Conservation (phyloP, 345 rosid genomes). For the Murraya paniculata region DNA sequence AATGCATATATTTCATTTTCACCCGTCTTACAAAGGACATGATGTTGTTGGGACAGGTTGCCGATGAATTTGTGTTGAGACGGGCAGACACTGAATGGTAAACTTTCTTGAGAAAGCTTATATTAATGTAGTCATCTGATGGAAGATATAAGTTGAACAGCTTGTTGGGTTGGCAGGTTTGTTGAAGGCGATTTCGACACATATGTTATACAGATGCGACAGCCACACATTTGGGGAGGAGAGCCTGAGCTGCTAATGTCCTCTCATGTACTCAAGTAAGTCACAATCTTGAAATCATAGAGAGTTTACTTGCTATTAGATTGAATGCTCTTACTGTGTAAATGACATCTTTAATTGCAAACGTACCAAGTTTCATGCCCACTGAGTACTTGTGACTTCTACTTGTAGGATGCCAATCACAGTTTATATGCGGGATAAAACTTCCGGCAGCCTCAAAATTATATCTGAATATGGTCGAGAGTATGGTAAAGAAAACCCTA, state of each 20-base stretch:
- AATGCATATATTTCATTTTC: not conserved
- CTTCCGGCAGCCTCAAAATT: constrained; percentile 33
- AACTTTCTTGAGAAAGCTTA: constrained; percentile 14
- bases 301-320: not conserved
- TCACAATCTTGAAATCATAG: not conserved
- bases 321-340: not conserved
- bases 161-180: constrained; percentile 35
- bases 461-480: constrained; percentile 68
- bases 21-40: constrained; percentile 1
- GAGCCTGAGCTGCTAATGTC: constrained; percentile 78
- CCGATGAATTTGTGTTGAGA: constrained; percentile 66
- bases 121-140: not conserved
- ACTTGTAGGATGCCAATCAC: constrained; percentile 48
- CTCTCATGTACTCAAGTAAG: constrained; percentile 58
- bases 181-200: constrained; percentile 60
- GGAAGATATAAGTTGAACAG: too few species aligned
- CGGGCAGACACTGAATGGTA: constrained; percentile 66
- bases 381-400: not conserved
- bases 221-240: constrained; percentile 75
- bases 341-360: not conserved
- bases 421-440: constrained; percentile 52
- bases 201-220: constrained; percentile 52
- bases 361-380: not conserved
- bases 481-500: constrained; percentile 50
- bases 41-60: constrained; percentile 41